Evolutionary conservation across 176 grass and related monocot genomes (phyloP).

Genomic region (Ampelocalamus luodianensis): DNA sequence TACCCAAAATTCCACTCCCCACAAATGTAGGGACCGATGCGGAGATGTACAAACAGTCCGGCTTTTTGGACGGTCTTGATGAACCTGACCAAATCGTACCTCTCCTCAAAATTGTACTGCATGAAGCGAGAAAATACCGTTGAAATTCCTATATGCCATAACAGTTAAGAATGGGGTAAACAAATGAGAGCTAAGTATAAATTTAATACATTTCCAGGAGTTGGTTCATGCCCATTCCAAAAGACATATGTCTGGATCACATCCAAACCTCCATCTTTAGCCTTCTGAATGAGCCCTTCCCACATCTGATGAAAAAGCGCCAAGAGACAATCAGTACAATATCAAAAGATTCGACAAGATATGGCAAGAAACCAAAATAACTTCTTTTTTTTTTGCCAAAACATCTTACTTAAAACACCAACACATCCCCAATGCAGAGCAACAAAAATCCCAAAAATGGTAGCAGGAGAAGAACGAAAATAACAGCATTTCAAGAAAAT

Average conservation of each 20-base stretch:
- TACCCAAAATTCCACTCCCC: constrained; percentile 99
- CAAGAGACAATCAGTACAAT: not conserved
- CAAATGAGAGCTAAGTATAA: not conserved
- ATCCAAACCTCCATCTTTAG: constrained; percentile 96
- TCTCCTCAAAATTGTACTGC: constrained; percentile 97
- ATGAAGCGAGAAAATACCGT: constrained; percentile 39
- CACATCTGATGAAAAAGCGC: constrained; percentile 73
- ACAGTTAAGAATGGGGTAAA: constrained; percentile 26
- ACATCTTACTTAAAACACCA: not conserved
- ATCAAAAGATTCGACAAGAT: not conserved
- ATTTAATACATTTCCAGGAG: constrained; percentile 73
- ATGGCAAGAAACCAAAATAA: not conserved
- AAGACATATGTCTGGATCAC: constrained; percentile 98
- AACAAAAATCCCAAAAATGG: not conserved
- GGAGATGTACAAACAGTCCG: constrained; percentile 92
- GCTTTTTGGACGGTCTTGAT: constrained; percentile 85
- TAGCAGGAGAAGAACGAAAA: not conserved
- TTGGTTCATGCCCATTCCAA: constrained; percentile 97
- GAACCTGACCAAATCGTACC: constrained; percentile 98
- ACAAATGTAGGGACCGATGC: constrained; percentile 95
- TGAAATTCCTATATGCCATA: constrained; percentile 7
- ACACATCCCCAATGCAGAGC: not conserved
- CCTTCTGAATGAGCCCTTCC: constrained; percentile 94
- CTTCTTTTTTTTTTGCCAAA: not conserved
- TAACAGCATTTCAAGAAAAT: constrained; percentile 31